phyloP scores from a whole-genome alignment of 129 eudicot species.

The Heracleum sosnowskyi region DNA sequence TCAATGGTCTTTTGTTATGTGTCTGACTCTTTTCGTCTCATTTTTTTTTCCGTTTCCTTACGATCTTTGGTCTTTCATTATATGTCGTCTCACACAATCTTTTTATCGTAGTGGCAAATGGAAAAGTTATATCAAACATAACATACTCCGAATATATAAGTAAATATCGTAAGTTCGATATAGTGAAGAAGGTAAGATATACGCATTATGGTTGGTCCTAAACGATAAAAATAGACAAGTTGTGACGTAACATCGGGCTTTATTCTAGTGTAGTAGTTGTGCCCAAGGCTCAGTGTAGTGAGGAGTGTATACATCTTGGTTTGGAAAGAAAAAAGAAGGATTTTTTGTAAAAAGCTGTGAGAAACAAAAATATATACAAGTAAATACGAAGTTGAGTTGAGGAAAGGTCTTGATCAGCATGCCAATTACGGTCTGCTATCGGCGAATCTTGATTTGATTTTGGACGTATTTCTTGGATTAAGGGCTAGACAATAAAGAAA shows the following conservation, averaged over 20 bases:
- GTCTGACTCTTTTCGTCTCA: conserved; percentile 8
- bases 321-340: background rate
- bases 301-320: background rate
- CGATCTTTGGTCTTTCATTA: too few relatives aligned
- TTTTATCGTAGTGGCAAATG: background rate
- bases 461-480: conserved; percentile 4
- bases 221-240: too few relatives aligned
- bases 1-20: conserved; percentile 13
- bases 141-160: background rate
- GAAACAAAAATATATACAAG: background rate
- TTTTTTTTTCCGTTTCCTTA: background rate
- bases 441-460: conserved; percentile 11
- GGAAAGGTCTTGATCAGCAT: conserved; percentile 8
- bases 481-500: conserved; percentile 4
- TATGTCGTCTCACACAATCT: background rate
- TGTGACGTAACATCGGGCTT: background rate
- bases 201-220: background rate
- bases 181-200: background rate
- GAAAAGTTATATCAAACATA: background rate
- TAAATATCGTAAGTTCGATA: background rate
- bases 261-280: too few relatives aligned
- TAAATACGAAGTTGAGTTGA: background rate
- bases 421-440: background rate
- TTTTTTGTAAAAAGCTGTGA: background rate
- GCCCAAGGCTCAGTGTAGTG: background rate